Evolutionary conservation across 2,329 filamentous ascomycete species (phyloP).

Genomic region (Ceratocystis diversiconidia): DNA sequence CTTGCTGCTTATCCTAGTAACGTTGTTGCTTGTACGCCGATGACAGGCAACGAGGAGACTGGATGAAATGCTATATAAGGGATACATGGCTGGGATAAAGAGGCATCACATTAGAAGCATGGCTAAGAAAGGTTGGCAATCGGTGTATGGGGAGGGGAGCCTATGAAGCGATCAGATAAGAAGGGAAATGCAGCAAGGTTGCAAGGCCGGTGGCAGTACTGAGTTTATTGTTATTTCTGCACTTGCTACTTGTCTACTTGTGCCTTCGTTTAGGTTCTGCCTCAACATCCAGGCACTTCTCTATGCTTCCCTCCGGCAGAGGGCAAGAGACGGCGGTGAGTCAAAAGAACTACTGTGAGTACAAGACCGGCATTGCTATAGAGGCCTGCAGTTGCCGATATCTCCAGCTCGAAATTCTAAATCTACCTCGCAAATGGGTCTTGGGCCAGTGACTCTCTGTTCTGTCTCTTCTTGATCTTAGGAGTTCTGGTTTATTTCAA

Average conservation of each 20-base stretch:
- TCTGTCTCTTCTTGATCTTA: neutral
- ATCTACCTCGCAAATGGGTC: no score
- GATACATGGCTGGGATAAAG: neutral
- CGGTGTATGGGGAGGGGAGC: neutral
- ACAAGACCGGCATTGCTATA: no score
- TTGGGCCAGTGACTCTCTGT: neutral
- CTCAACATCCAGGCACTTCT: neutral
- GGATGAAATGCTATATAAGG: neutral
- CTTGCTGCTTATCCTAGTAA: neutral
- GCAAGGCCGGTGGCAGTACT: neutral
- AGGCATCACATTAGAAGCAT: neutral
- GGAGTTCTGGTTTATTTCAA: neutral
- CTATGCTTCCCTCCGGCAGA: neutral
- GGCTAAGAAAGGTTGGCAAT: neutral
- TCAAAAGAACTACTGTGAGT: no score
- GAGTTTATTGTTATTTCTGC: neutral
- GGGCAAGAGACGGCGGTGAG: neutral
- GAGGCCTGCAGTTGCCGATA: no score
- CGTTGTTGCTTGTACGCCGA: neutral
- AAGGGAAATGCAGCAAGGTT: neutral
- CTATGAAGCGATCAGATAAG: neutral
- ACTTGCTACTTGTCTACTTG: neutral
- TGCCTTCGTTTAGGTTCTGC: neutral
- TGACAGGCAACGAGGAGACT: neutral
- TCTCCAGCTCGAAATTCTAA: no score